Evolutionary conservation across 768 basidiomycete species (phyloP), one percentile per base, ranked within the genome.

Genomic region (Mycena venus): DNA sequence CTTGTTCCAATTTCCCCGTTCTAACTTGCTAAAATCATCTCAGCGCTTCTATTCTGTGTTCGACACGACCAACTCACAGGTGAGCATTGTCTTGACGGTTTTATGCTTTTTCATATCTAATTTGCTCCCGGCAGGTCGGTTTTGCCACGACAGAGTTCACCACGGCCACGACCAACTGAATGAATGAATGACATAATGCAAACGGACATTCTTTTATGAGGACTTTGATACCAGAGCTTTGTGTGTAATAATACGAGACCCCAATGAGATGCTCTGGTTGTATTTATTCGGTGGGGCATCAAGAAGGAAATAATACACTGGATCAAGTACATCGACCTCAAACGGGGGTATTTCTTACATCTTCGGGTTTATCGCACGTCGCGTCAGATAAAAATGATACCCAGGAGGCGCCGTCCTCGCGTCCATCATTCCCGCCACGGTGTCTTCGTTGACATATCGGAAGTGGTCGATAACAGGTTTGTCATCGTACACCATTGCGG

Each of bases 41-140:
- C 44, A 92, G 77, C 88, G 91, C 21, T 92, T 89, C 87, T 92
- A 93, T 80, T 87, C 85, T 32, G 88, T 88, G 8, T 89, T 81
- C 61, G 89, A 91, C 73, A 86, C 86, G 2, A 85, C 84, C 44
- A 84, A 87, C 73, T 75, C 66, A 53, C 85, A 75, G 29, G 81
- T 86, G 64, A 86, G 86, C 27, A 75, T 88, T 55, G n/a, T 86
- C 85, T 2, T 66, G 36, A 38, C 15, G 27, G 17, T 58, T 59
- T 2, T 25, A 8, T 23, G 27, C 8, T 31, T 23, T 29, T 29
- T 32, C 31, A 14, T 29, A 10, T 38, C 29, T 38, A 23, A 49
- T 10, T 17, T 9, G 21, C 17, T 34, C 11, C 10, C 17, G 6
- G 21, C 36, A 65, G 60, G 60, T 63, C 8, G 62, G 62, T 14